Evolutionary conservation across 2,329 filamentous ascomycete species (phyloP).

Genomic region (Lecanoromycetidae sp.): DNA sequence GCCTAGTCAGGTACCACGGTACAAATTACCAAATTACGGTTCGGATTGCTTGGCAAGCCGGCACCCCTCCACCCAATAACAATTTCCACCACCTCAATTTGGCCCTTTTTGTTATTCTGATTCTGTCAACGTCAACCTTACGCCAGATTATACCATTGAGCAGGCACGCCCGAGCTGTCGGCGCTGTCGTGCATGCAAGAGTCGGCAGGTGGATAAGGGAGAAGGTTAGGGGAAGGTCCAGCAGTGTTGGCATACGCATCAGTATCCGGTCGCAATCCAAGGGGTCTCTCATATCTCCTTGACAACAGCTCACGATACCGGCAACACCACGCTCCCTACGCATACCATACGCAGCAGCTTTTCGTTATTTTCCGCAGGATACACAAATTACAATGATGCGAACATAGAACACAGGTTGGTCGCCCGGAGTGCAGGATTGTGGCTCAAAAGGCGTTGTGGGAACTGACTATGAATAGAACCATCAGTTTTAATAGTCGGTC

Average conservation of each 20-base stretch:
- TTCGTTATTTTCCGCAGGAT: neutral
- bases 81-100: neutral
- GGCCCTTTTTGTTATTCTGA: constrained; percentile 7
- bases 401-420: constrained; percentile 8
- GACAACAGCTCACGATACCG: constrained; percentile 3
- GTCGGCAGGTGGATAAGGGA: constrained; percentile 1
- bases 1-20: too few relatives aligned
- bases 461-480: constrained; percentile 14
- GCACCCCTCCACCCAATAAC: constrained; percentile 7
- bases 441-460: too few relatives aligned
- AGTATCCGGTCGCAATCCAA: constrained; percentile 4
- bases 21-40: neutral
- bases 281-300: constrained; percentile 8
- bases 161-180: constrained; percentile 10
- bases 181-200: constrained; percentile 10
- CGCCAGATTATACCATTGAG: constrained; percentile 2
- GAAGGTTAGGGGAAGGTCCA: neutral
- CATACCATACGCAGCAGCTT: neutral
- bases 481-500: constrained; percentile 13
- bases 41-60: too few relatives aligned
- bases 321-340: neutral
- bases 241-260: neutral
- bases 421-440: neutral
- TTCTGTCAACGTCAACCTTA: constrained; percentile 1
- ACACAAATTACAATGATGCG: constrained; percentile 5